Percentiles rank a stretch among this genome's conserved stretches.
Conservation (phyloP, 2,329 filamentous ascomycete species). For the Aspergillus costaricaensis region DNA sequence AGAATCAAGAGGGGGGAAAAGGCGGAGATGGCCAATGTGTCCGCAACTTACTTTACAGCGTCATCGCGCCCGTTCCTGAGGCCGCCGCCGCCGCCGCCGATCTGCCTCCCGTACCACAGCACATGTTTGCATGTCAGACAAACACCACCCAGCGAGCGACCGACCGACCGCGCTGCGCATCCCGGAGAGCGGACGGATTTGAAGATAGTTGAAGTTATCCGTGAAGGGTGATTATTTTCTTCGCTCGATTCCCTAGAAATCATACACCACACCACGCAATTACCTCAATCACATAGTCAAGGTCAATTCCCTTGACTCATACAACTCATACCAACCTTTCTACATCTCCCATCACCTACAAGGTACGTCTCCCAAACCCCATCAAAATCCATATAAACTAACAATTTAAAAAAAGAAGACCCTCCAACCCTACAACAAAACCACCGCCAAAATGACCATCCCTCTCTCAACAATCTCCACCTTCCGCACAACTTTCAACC, state of each 20-base stretch:
- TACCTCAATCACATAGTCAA: background rate
- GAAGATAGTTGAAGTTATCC: background rate
- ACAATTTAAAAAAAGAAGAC: background rate
- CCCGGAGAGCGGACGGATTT: background rate
- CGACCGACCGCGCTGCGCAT: constrained; percentile 3
- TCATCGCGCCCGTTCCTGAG: constrained; percentile 30
- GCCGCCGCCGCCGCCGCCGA: constrained; percentile 14
- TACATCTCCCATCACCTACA: background rate
- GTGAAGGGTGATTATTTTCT: constrained; percentile 15
- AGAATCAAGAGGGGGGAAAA: constrained; percentile 1
- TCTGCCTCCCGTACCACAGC: background rate
- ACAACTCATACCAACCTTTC: background rate
- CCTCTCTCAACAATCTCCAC: constrained; percentile 60
- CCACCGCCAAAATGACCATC: constrained; percentile 35
- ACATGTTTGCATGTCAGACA: constrained; percentile 34
- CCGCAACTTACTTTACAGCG: constrained; percentile 21
- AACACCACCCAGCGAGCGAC: constrained; percentile 24
- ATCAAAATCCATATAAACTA: background rate
- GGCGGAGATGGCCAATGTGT: constrained; percentile 16
- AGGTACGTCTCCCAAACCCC: background rate
- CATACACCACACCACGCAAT: background rate
- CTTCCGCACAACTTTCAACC: constrained; percentile 86
- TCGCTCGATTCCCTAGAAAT: background rate
- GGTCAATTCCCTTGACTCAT: background rate
- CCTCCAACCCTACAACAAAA: background rate